Conservation (phyloP, 2,329 filamentous ascomycete genomes). For the Ambrosiella cleistominuta region DNA sequence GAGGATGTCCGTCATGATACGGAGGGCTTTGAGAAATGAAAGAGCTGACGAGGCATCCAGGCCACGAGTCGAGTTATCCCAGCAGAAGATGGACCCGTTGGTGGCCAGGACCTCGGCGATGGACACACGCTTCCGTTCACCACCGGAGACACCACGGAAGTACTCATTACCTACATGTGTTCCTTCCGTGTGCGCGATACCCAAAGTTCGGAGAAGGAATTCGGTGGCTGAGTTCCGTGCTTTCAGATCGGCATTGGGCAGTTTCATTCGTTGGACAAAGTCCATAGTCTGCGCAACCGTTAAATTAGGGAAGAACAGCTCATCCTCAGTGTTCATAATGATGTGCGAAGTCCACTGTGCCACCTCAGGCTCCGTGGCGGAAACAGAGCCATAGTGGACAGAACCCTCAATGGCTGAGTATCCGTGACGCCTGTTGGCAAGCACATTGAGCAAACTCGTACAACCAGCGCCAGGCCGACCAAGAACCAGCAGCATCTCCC, state of each 20-base stretch:
- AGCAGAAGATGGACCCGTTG: constrained; percentile 7
- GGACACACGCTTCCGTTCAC: constrained; percentile 55
- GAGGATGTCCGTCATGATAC: constrained; percentile 7
- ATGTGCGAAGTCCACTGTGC: constrained; percentile 39
- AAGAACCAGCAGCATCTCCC: constrained; percentile 54
- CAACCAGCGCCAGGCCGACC: constrained; percentile 54
- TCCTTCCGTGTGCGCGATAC: constrained; percentile 51
- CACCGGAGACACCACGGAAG: constrained; percentile 44
- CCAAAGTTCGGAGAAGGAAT: constrained; percentile 44
- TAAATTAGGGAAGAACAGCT: constrained; percentile 52
- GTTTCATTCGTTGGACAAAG: constrained; percentile 47
- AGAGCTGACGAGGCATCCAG: constrained; percentile 11
- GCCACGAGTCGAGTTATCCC: constrained; percentile 12
- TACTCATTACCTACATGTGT: constrained; percentile 54
- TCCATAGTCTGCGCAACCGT: constrained; percentile 52
- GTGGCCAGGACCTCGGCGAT: constrained; percentile 48
- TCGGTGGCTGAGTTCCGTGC: constrained; percentile 29
- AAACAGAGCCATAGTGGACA: neutral
- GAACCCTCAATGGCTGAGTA: neutral
- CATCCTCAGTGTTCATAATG: constrained; percentile 57
- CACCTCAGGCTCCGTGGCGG: constrained; percentile 18
- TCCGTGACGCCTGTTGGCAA: neutral
- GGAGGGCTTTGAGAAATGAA: constrained; percentile 7
- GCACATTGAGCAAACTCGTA: constrained; percentile 46
- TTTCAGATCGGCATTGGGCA: constrained; percentile 29